Percentiles rank a stretch among this genome's conserved stretches.
Conservation (phyloP, 108 stramenopile species). For the Pseudonitzschia pungens region DNA sequence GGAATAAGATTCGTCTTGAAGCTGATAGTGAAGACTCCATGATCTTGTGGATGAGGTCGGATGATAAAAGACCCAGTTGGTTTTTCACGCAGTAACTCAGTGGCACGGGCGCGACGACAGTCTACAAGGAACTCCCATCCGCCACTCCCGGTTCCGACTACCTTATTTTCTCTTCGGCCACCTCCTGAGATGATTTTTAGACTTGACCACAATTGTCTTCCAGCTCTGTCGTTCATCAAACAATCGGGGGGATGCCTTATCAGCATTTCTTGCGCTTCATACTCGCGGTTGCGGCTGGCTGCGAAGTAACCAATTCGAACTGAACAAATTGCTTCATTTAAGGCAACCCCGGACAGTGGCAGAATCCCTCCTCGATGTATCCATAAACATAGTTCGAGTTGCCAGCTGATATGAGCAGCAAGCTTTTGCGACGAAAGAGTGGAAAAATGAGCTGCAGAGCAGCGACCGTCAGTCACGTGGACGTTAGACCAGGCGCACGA, state of each 20-base stretch:
- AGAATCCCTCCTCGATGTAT: slow-evolving; percentile 74
- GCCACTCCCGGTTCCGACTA: slow-evolving; percentile 54
- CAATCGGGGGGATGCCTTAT: slow-evolving; percentile 80
- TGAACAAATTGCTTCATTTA: slow-evolving; percentile 70
- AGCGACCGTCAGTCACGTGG: slow-evolving; percentile 28
- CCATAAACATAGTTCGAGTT: slow-evolving; percentile 86
- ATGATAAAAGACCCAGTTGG: slow-evolving; percentile 77
- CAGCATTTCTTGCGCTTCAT: slow-evolving; percentile 63
- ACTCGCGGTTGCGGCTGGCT: slow-evolving; percentile 69
- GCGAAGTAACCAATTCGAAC: slow-evolving; percentile 67
- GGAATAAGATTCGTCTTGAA: slow-evolving; percentile 84
- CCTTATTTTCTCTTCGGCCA: slow-evolving; percentile 21
- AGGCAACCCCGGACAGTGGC: slow-evolving; percentile 56
- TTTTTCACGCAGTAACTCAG: slow-evolving; percentile 67
- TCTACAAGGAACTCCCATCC: slow-evolving; percentile 92
- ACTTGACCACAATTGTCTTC: slow-evolving; percentile 76
- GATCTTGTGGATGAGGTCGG: slow-evolving; percentile 80
- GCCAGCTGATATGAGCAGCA: slow-evolving; percentile 59
- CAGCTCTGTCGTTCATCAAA: slow-evolving; percentile 60
- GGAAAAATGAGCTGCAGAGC: slow-evolving; percentile 42
- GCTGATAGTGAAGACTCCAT: slow-evolving; percentile 86
- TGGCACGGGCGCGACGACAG: slow-evolving; percentile 76
- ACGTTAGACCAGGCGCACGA: slow-evolving; percentile 62
- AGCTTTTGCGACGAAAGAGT: slow-evolving; percentile 48
- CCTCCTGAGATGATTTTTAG: slow-evolving; percentile 64